Percentiles rank a stretch among this genome's conserved stretches.
Evolutionary conservation across 169 alveolate species (phyloP).

Genomic region (Eimeria sp.): DNA sequence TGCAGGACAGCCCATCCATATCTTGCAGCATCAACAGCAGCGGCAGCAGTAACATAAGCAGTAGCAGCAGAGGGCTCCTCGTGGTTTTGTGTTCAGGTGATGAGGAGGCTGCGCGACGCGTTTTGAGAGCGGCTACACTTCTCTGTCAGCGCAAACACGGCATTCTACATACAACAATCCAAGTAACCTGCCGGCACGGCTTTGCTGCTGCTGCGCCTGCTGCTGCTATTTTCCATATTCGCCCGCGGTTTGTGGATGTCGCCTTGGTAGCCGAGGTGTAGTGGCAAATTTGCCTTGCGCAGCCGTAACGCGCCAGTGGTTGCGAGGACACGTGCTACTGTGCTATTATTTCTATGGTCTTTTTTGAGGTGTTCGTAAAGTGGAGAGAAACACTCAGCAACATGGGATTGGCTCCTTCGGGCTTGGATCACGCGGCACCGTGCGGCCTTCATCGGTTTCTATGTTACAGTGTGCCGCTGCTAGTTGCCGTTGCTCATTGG

Average conservation of each 20-base stretch:
- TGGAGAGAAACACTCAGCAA: not conserved
- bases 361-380: not conserved
- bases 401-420: not conserved
- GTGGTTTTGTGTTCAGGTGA: constrained; percentile 22
- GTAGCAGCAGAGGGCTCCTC: not conserved
- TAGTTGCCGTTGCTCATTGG: not conserved
- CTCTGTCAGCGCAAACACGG: constrained; percentile 91
- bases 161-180: constrained; percentile 94
- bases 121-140: constrained; percentile 89
- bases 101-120: constrained; percentile 84
- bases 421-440: not conserved
- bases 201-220: not conserved
- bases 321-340: not conserved
- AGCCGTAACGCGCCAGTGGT: not conserved
- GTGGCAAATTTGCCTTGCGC: not conserved
- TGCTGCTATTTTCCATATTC: not conserved
- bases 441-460: not conserved
- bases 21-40: not conserved
- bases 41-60: not conserved
- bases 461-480: not conserved
- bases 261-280: constrained; percentile 5
- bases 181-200: constrained; percentile 42
- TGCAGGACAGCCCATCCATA: not conserved
- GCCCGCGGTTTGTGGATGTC: not conserved
- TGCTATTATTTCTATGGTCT: not conserved